Evolutionary conservation across 495 filamentous ascomycete genomes (phyloP), one percentile per base, ranked within the genome.

Genomic region (Apodospora peruviana): DNA sequence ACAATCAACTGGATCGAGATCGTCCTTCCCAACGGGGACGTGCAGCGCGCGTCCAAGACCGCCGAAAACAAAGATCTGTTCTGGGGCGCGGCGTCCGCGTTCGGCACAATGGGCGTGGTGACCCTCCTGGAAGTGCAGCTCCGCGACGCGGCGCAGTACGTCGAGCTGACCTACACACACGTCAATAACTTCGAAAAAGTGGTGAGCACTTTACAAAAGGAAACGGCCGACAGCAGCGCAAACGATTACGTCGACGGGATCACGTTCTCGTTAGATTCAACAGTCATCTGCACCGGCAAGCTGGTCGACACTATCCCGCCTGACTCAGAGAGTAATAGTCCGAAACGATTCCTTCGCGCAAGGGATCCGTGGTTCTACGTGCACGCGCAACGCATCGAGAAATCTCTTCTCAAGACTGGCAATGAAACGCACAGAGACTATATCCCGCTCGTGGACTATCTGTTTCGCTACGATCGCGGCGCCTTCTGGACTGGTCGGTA

Each of bases 401-500:
- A 32, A 32, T 14, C 7, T 7, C 27, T 32, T 22, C 42, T 48
- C 5, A 67, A 65, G 0, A 14, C 35, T 17, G 25, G 2, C 39
- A 62, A 21, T 4, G 16, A 27, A 7, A 12, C 19, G 10, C n/a
- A n/a, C 3, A 34, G 29, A 11, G 77, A 80, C 38, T 68, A 69
- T 37, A 71, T 79, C 19, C 78, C 78, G 0, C 56, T 79, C 0
- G 62, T 61, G 9, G 76, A 79, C 51, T 82, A 81, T 55, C 70
- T 83, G 23, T 74, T 74, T 64, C 71, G 79, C 12, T 80, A 83
- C 59, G 79, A 81, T 61, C 71, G 79, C 10, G 79, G 77, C 40
- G 76, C 70, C 1, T 83, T 83, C 71, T 82, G 78, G 79, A 74
- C 80, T n/a, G 77, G 78, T 24, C 50, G 58, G 20, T 70, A 71